Percentiles rank a stretch among this genome's conserved stretches.
These are phyloP conservation scores for Cladophialophora chaetospira DNA, from an alignment of 2,329 filamentous ascomycete genomes.

Conservation along the genomic window DNA sequence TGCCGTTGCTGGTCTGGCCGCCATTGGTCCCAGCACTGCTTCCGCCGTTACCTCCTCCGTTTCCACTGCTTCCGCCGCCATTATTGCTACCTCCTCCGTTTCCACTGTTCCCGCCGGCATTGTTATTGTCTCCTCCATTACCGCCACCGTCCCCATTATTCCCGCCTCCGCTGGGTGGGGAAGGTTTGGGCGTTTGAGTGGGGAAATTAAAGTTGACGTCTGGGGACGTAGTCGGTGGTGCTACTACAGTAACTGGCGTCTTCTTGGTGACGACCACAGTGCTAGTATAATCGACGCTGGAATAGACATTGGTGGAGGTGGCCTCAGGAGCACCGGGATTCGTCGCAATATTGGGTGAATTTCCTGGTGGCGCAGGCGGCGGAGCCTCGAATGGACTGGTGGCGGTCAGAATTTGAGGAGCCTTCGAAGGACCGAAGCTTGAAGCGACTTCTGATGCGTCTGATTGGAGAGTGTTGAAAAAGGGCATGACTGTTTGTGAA, in stretches of 20 bases:
- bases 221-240: slow-evolving; percentile 17
- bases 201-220: slow-evolving; percentile 24
- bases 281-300: slow-evolving; percentile 28
- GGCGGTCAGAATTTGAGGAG: slow-evolving; percentile 1
- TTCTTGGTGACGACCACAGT: slow-evolving; percentile 35
- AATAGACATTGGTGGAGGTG: slow-evolving; percentile 17
- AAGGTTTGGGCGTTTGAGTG: not conserved
- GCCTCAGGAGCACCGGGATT: no score
- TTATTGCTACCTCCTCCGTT: not conserved
- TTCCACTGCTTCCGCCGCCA: slow-evolving; percentile 6
- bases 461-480: not conserved
- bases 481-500: slow-evolving; percentile 24
- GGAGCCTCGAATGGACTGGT: not conserved
- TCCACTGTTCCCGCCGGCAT: not conserved
- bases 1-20: not conserved
- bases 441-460: not conserved
- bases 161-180: not conserved
- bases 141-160: slow-evolving; percentile 9
- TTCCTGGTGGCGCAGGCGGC: not conserved
- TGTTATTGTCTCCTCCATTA: slow-evolving; percentile 10
- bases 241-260: slow-evolving; percentile 29
- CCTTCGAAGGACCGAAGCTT: not conserved
- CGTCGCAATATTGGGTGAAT: not conserved
- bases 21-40: not conserved
- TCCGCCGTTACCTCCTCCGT: not conserved